Evolutionary conservation across 163 green algal genomes (phyloP).

Genomic region (Chlorella variabilis): DNA sequence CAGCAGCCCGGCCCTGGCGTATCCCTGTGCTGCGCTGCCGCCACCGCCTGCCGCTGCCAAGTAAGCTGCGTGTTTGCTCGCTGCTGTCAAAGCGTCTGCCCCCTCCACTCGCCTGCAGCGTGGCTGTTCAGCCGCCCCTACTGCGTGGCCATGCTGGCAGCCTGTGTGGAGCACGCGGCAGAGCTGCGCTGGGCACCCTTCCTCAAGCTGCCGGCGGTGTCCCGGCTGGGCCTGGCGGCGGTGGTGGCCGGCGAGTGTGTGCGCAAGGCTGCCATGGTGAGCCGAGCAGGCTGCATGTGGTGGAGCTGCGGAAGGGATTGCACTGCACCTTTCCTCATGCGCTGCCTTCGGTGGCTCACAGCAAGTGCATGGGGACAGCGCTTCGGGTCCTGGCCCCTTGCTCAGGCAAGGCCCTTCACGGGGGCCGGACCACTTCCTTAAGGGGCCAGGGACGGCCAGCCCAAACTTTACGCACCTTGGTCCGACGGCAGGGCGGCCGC

Average conservation of each 20-base stretch:
- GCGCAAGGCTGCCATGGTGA: slow-evolving; percentile 78
- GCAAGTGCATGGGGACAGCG: too few species aligned
- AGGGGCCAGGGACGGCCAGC: too few species aligned
- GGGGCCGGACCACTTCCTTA: too few species aligned
- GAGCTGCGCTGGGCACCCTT: slow-evolving; percentile 53
- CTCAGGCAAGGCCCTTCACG: too few species aligned
- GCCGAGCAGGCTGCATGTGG: not conserved
- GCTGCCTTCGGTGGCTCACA: too few species aligned
- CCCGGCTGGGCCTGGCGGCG: slow-evolving; percentile 56
- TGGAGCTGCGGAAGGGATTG: too few species aligned
- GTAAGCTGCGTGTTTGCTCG: not conserved
- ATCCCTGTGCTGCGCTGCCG: not conserved
- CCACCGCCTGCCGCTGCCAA: too few species aligned
- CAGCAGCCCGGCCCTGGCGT: not conserved
- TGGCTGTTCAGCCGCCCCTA: slow-evolving; percentile 78
- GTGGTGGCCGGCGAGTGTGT: slow-evolving; percentile 70
- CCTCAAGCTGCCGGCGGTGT: slow-evolving; percentile 47
- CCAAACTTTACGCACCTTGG: slow-evolving; percentile 83
- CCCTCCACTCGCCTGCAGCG: slow-evolving; percentile 49
- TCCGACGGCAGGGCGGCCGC: slow-evolving; percentile 12
- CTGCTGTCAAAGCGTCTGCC: not conserved
- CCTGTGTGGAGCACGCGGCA: slow-evolving; percentile 62
- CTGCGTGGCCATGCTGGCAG: slow-evolving; percentile 67
- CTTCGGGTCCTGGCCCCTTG: too few species aligned
- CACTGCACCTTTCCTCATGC: too few species aligned